Conservation (phyloP, 371 early-diverging fungal species). For the Thermomucor indicae-seudaticae region DNA sequence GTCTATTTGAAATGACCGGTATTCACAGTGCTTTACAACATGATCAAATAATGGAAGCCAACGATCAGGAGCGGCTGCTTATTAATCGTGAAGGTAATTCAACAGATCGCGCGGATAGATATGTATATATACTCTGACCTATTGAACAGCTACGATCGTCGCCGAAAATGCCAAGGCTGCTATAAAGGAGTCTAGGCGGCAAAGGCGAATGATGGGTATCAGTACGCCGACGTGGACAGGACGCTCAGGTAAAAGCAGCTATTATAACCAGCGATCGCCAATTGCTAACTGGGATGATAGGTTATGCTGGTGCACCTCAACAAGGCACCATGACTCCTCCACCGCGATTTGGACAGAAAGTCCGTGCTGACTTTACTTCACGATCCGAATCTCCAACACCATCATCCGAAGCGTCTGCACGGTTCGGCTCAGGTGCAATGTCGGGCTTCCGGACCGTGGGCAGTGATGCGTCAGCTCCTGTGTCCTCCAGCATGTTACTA, state of each 20-base stretch:
- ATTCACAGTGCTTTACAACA: constrained; percentile 86
- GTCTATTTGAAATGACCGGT: constrained; percentile 77
- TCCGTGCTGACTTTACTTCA: constrained; percentile 19
- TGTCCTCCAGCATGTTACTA: constrained; percentile 31
- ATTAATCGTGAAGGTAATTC: constrained; percentile 72
- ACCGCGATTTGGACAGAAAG: constrained; percentile 43
- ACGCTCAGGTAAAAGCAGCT: constrained; percentile 36
- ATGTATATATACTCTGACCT: neutral
- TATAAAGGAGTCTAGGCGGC: constrained; percentile 24
- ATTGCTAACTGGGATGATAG: constrained; percentile 1
- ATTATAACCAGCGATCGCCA: neutral
- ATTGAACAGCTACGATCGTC: constrained; percentile 41
- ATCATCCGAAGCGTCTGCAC: constrained; percentile 5
- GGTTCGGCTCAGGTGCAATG: constrained; percentile 37
- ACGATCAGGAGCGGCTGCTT: constrained; percentile 57
- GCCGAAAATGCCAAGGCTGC: constrained; percentile 56
- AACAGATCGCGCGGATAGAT: neutral
- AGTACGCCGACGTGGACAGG: constrained; percentile 71
- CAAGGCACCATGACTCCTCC: constrained; percentile 23
- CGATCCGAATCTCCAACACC: neutral
- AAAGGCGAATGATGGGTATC: constrained; percentile 29
- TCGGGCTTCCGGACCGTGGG: constrained; percentile 25
- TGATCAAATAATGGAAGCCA: constrained; percentile 77
- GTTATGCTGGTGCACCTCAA: constrained; percentile 52
- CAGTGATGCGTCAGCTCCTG: constrained; percentile 7